Conservation (phyloP, 1,284 basidiomycete genomes). For the Porodaedalea pini region DNA sequence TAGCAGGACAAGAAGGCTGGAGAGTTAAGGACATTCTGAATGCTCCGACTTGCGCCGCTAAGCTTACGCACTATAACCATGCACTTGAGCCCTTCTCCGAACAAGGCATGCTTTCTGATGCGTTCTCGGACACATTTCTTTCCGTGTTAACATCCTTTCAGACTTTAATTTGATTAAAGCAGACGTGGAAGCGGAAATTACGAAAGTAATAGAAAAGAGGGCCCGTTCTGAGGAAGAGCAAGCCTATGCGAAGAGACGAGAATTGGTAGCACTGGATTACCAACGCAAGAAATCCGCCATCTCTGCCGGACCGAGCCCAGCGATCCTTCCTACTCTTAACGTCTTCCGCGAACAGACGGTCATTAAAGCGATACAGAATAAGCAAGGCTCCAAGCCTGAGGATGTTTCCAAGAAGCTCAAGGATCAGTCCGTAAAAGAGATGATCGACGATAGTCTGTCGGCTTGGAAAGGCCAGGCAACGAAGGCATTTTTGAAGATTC, state of each 20-base stretch:
- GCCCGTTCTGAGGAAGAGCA: constrained; percentile 28
- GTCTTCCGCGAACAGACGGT: constrained; percentile 45
- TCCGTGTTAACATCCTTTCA: constrained; percentile 21
- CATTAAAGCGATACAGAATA: constrained; percentile 36
- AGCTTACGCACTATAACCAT: constrained; percentile 33
- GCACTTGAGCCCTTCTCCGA: constrained; percentile 34
- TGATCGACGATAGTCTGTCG: constrained; percentile 40
- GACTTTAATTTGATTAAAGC: constrained; percentile 28
- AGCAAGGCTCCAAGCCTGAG: not conserved
- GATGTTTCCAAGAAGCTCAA: constrained; percentile 28
- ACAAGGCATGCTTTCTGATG: constrained; percentile 30
- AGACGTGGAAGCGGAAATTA: constrained; percentile 34
- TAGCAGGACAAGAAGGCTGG: constrained; percentile 40
- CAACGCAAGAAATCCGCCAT: constrained; percentile 30
- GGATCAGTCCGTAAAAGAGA: constrained; percentile 32
- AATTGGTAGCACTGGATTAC: constrained; percentile 33
- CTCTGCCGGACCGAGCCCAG: not conserved
- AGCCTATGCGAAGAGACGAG: constrained; percentile 24
- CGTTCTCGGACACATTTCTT: too few species aligned
- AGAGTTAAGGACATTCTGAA: constrained; percentile 34
- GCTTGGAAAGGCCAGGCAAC: constrained; percentile 46
- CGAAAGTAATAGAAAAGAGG: constrained; percentile 27
- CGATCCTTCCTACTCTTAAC: constrained; percentile 37
- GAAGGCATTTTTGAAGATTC: constrained; percentile 38
- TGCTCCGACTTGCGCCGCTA: constrained; percentile 33